A percentile compares a stretch with the other conserved stretches of the same genome.
phyloP scores from a whole-genome alignment of 2,329 filamentous ascomycete species.

The Alternaria novae-zelandiae region DNA sequence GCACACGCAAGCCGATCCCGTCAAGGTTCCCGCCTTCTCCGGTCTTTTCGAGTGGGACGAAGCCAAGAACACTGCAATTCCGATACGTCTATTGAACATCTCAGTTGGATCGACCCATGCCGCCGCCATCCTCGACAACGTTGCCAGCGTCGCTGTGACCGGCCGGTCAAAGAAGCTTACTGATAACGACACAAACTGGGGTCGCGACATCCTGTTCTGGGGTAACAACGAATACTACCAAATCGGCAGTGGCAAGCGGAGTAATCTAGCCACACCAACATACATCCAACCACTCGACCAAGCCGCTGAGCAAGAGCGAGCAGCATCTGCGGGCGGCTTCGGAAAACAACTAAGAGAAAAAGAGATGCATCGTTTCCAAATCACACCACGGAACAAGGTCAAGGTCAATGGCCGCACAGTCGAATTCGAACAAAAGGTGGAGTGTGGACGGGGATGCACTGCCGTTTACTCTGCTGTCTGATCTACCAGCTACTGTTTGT shows the following conservation, averaged over 20 bases:
- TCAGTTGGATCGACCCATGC: conserved; percentile 82
- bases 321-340: conserved; percentile 19
- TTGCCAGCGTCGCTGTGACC: conserved; percentile 68
- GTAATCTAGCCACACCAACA: conserved; percentile 74
- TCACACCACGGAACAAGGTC: conserved; percentile 77
- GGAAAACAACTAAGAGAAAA: conserved; percentile 61
- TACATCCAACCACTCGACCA: conserved; percentile 81
- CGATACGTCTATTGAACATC: conserved; percentile 77
- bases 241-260: conserved; percentile 87
- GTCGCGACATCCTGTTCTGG: conserved; percentile 89
- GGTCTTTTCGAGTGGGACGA: conserved; percentile 90
- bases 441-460: conserved; percentile 88
- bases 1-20: conserved; percentile 78
- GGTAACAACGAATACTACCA: conserved; percentile 95
- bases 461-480: conserved; percentile 35
- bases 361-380: conserved; percentile 77
- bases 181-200: conserved; percentile 81
- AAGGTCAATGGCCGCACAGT: conserved; percentile 73
- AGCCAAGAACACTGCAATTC: conserved; percentile 66
- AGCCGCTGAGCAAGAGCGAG: conserved; percentile 58
- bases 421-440: conserved; percentile 82
- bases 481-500: not conserved
- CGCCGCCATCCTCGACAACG: conserved; percentile 82
- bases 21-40: conserved; percentile 82
- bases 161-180: conserved; percentile 41